Evolutionary conservation across 2,329 filamentous ascomycete genomes (phyloP).

Genomic region (Penicillium sp.): DNA sequence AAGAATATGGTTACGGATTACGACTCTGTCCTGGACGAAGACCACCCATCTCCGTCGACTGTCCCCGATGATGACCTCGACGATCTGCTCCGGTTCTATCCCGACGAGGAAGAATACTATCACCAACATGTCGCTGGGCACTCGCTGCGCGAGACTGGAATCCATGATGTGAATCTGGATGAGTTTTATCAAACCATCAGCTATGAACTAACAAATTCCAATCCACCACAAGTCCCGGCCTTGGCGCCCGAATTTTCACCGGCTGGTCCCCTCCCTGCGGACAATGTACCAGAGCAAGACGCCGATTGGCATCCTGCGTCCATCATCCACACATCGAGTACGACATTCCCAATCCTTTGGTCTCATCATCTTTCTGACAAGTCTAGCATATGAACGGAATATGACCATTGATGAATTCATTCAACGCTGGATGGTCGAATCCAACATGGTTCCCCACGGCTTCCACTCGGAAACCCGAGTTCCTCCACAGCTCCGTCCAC

Average conservation of each 20-base stretch:
- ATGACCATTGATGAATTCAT: conserved; percentile 48
- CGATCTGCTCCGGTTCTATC: conserved; percentile 38
- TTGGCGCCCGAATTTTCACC: conserved; percentile 3
- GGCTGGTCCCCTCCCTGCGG: conserved; percentile 5
- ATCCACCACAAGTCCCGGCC: conserved; percentile 7
- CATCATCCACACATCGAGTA: conserved; percentile 35
- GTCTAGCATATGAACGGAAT: conserved; percentile 43
- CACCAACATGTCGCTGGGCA: conserved; percentile 15
- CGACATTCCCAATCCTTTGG: conserved; percentile 2
- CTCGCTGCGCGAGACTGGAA: conserved; percentile 10
- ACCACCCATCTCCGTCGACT: conserved; percentile 16
- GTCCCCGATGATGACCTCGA: conserved; percentile 32
- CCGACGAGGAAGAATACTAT: conserved; percentile 29
- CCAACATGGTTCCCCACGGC: conserved; percentile 18
- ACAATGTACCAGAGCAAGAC: conserved; percentile 15
- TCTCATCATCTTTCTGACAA: conserved; percentile 4
- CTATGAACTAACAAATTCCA: conserved; percentile 20
- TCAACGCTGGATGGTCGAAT: conserved; percentile 42
- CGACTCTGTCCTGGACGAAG: conserved; percentile 23
- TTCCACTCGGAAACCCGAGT: conserved; percentile 25
- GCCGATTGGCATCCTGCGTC: conserved; percentile 27
- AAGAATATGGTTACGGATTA: conserved; percentile 30
- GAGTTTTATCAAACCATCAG: conserved; percentile 32
- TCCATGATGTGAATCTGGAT: conserved; percentile 31
- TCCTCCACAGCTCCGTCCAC: conserved; percentile 27